These are phyloP conservation scores for Alternaria novae-zelandiae DNA, from an alignment of 2,329 filamentous ascomycete species.

Conservation along the genomic window DNA sequence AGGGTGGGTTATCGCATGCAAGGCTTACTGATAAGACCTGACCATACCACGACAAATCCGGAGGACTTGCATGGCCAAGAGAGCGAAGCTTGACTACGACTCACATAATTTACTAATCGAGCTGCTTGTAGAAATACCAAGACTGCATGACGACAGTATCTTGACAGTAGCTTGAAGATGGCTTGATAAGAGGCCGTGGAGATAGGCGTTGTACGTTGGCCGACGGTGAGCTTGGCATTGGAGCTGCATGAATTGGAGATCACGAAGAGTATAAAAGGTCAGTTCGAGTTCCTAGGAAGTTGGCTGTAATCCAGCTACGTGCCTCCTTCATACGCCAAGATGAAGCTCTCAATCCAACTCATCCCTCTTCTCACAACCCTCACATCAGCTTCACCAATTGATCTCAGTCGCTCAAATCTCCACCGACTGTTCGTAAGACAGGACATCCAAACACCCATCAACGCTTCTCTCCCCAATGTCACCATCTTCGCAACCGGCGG, in stretches of 20 bases:
- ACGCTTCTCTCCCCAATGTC: constrained; percentile 60
- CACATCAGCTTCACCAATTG: constrained; percentile 30
- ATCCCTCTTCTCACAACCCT: constrained; percentile 28
- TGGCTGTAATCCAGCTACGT: background rate
- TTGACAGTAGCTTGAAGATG: constrained; percentile 4
- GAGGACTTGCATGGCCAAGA: constrained; percentile 2
- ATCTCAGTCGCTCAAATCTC: constrained; percentile 17
- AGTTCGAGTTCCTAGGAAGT: background rate
- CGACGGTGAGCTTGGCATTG: constrained; percentile 4
- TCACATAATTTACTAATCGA: background rate
- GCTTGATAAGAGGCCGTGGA: constrained; percentile 12
- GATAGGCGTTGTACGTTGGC: constrained; percentile 8
- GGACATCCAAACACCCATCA: constrained; percentile 45
- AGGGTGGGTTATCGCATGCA: constrained; percentile 10
- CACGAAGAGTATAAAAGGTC: constrained; percentile 3
- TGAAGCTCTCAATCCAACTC: constrained; percentile 28
- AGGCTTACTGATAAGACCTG: constrained; percentile 18
- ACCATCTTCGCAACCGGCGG: constrained; percentile 66
- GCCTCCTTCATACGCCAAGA: constrained; percentile 12
- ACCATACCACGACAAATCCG: background rate
- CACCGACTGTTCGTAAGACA: constrained; percentile 37
- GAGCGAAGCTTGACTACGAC: background rate
- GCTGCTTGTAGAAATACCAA: constrained; percentile 8
- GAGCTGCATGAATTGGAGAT: background rate
- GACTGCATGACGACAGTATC: constrained; percentile 2